phyloP scores from a whole-genome alignment of 2,329 filamentous ascomycete genomes.

The Plenodomus tracheiphilus region DNA sequence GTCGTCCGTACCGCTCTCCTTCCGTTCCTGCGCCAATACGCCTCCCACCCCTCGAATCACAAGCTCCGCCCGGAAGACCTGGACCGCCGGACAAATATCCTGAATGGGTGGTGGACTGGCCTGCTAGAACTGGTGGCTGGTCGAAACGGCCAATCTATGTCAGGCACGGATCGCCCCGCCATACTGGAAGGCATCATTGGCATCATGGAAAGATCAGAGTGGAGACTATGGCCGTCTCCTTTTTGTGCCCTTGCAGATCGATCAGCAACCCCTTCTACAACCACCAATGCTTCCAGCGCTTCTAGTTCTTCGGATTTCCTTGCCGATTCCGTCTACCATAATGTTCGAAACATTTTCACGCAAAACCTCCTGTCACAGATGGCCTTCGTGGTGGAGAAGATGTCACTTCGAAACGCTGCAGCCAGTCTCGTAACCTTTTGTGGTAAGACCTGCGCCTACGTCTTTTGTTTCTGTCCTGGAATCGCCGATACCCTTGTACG shows the following conservation, averaged over 20 bases:
- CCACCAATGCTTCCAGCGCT: slow-evolving; percentile 60
- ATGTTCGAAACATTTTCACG: slow-evolving; percentile 83
- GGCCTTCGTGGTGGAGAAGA: slow-evolving; percentile 83
- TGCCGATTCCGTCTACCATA: slow-evolving; percentile 79
- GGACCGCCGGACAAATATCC: slow-evolving; percentile 74
- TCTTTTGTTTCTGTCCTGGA: slow-evolving; percentile 89
- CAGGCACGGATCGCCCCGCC: slow-evolving; percentile 79
- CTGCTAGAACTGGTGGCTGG: slow-evolving; percentile 81
- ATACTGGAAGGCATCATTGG: slow-evolving; percentile 77
- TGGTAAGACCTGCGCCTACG: slow-evolving; percentile 88
- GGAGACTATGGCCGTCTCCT: slow-evolving; percentile 72
- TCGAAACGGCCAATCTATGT: slow-evolving; percentile 73
- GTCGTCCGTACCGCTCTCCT: slow-evolving; percentile 73
- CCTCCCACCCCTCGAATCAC: slow-evolving; percentile 67
- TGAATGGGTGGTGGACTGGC: slow-evolving; percentile 90
- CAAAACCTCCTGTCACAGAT: slow-evolving; percentile 82
- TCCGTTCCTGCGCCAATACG: slow-evolving; percentile 75
- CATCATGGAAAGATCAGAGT: slow-evolving; percentile 88
- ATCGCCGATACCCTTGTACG: slow-evolving; percentile 81
- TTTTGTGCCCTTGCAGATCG: slow-evolving; percentile 66
- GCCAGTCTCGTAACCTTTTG: slow-evolving; percentile 75
- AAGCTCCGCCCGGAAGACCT: slow-evolving; percentile 76
- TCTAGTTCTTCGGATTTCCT: slow-evolving; percentile 69
- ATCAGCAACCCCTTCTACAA: slow-evolving; percentile 48
- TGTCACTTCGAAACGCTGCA: slow-evolving; percentile 75